A percentile compares a stretch with the other conserved stretches of the same genome.
Conservation (phyloP, 2,329 filamentous ascomycete genomes). For the Colletotrichum karsti region DNA sequence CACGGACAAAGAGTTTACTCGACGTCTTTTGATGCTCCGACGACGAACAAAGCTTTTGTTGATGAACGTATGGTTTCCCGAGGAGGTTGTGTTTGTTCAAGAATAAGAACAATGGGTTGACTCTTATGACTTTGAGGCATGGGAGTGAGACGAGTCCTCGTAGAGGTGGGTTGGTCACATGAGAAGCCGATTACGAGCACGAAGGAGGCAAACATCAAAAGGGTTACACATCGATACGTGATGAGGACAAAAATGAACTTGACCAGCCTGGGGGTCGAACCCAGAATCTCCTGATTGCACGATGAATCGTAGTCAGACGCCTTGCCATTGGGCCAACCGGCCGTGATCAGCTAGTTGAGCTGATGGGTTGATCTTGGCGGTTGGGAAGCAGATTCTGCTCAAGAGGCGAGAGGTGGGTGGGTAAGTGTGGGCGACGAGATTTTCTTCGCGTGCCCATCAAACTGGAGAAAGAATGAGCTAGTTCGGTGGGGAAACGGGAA, state of each 20-base stretch:
- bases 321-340: slow-evolving; percentile 48
- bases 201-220: neutral
- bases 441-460: neutral
- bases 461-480: neutral
- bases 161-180: too few species aligned
- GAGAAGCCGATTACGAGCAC: too few species aligned
- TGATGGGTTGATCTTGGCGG: neutral
- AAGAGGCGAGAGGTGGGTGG: neutral
- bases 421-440: neutral
- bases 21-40: neutral
- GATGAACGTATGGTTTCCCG: neutral
- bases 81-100: too few species aligned
- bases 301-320: slow-evolving; percentile 49
- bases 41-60: neutral
- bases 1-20: neutral
- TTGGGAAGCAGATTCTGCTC: neutral
- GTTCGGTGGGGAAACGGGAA: slow-evolving; percentile 3
- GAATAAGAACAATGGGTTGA: too few species aligned
- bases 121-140: too few species aligned
- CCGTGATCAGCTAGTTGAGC: neutral
- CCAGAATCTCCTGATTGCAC: slow-evolving; percentile 28
- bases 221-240: too few species aligned
- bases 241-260: neutral
- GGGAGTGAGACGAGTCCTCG: too few species aligned
- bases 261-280: slow-evolving; percentile 31